Evolutionary conservation across 2,329 filamentous ascomycete species (phyloP).

Genomic region (Cercospora janseana): DNA sequence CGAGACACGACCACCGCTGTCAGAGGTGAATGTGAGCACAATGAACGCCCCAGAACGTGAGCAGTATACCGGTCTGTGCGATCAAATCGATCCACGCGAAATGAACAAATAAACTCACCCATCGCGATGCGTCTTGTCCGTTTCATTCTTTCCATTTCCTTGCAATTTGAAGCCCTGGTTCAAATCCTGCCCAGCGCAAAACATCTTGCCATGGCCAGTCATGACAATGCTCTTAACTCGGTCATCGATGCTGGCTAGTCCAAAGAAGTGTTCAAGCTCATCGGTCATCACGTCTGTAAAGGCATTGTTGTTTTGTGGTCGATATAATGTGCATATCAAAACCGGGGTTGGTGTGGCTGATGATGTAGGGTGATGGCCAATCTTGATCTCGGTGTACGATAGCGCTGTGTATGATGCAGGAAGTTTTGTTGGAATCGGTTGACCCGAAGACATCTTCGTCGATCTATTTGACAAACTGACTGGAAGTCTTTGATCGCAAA

Average conservation of each 20-base stretch:
- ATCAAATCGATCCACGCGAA: not conserved
- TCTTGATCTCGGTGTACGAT: slow-evolving; percentile 23
- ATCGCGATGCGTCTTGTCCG: slow-evolving; percentile 27
- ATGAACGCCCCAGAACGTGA: not conserved
- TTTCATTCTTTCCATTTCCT: slow-evolving; percentile 24
- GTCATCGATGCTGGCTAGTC: slow-evolving; percentile 25
- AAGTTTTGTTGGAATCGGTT: slow-evolving; percentile 5
- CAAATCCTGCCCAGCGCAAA: slow-evolving; percentile 28
- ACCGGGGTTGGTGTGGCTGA: slow-evolving; percentile 23
- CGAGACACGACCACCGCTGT: slow-evolving; percentile 23
- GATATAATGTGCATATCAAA: slow-evolving; percentile 23
- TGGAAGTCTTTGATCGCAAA: not conserved
- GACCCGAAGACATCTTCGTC: slow-evolving; percentile 14
- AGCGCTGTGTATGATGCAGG: not conserved
- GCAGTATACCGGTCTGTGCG: too few species aligned
- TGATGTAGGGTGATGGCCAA: slow-evolving; percentile 25
- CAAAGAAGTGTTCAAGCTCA: slow-evolving; percentile 28
- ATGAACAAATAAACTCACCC: slow-evolving; percentile 14
- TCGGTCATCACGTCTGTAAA: slow-evolving; percentile 29
- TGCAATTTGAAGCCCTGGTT: slow-evolving; percentile 24
- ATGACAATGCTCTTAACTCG: slow-evolving; percentile 23
- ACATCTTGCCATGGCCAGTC: slow-evolving; percentile 25
- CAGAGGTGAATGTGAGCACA: not conserved
- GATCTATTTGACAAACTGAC: not conserved
- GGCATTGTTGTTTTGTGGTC: slow-evolving; percentile 24